phyloP scores from a whole-genome alignment of 805 yeast species.

The Debaryomyces castellii region DNA sequence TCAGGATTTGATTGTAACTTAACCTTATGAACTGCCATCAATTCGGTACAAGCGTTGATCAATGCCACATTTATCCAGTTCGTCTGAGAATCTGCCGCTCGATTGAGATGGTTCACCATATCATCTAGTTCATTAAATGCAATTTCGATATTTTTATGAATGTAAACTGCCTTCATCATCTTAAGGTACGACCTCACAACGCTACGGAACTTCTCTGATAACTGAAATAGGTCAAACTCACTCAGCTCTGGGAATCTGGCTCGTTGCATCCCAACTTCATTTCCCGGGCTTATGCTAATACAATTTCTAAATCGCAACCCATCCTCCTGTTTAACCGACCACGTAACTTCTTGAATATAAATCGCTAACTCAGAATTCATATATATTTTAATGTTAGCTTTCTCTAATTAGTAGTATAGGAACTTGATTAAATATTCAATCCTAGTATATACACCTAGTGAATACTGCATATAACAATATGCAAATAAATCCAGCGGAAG shows the following conservation, averaged over 20 bases:
- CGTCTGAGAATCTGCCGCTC: slow-evolving; percentile 53
- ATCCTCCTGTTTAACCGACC: slow-evolving; percentile 18
- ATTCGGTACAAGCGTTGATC: slow-evolving; percentile 38
- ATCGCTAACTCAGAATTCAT: slow-evolving; percentile 10
- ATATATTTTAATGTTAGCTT: no score
- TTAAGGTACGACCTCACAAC: slow-evolving; percentile 32
- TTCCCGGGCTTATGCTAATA: slow-evolving; percentile 36
- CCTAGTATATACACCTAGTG: background rate
- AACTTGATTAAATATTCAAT: no score
- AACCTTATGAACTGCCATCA: slow-evolving; percentile 40
- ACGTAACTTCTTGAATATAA: slow-evolving; percentile 21
- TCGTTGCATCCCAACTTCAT: slow-evolving; percentile 26
- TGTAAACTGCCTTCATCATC: slow-evolving; percentile 34
- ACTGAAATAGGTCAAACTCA: slow-evolving; percentile 39
- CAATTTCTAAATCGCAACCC: slow-evolving; percentile 18
- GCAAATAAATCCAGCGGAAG: no score
- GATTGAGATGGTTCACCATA: slow-evolving; percentile 45
- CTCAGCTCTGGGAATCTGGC: slow-evolving; percentile 35
- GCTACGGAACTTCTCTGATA: slow-evolving; percentile 37
- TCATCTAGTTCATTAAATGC: slow-evolving; percentile 37
- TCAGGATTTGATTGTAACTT: slow-evolving; percentile 28
- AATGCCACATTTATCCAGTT: slow-evolving; percentile 53
- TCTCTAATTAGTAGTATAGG: no score
- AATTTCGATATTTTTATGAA: slow-evolving; percentile 29
- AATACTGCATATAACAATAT: background rate